Base-by-base conservation (phyloP, 2,329 filamentous ascomycete genomes). In the Penicillium glabrum region DNA sequence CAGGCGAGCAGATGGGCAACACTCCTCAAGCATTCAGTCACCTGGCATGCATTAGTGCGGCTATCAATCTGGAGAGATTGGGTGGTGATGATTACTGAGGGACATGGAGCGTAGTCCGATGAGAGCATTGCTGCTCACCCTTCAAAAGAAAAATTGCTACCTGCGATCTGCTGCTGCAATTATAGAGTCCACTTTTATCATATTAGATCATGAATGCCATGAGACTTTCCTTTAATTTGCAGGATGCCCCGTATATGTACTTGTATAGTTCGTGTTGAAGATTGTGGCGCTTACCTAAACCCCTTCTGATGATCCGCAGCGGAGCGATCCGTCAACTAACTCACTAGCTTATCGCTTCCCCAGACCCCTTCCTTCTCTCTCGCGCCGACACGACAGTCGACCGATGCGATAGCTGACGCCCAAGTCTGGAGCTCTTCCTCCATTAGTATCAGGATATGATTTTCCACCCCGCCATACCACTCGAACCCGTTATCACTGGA, bases 21-120 rank as follows among this genome's bases (percentile, higher is more conserved):
- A 91, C 88, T 16, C 89, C 89, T 0, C 89, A 91, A 74, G 89
- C 89, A 0, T 92, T 92, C 64, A 90, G 86, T 63, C 89, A 93
- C 69, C 74, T 93, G 59, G 88, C 89, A 2, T 81, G 91, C 67
- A 85, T 92, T 66, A 90, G 87, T 69, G 89, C 89, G 1, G 89
- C 89, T 1, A 91, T 92, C 70, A 92, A 91, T 72, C 73, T 92
- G 51, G 86, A 89, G 67, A 82, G 85, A 55, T 24, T 61, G 37
- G 61, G 61, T 27, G 53, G 53, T 16, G 52, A 51, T 16, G 23
- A 35, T 21, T 26, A 39, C n/a, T 35, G 24, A 53, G 63, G 33
- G 29, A 46, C 11, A 26, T 41, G 33, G 33, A 54, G 33, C 13
- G 14, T 54, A 48, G 53, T 37, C 26, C 47, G 37, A 31, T 21